A percentile compares a stretch with the other conserved stretches of the same genome.
Evolutionary conservation across 192 early-diverging fungal species (phyloP).

Genomic region (Dispira simplex): DNA sequence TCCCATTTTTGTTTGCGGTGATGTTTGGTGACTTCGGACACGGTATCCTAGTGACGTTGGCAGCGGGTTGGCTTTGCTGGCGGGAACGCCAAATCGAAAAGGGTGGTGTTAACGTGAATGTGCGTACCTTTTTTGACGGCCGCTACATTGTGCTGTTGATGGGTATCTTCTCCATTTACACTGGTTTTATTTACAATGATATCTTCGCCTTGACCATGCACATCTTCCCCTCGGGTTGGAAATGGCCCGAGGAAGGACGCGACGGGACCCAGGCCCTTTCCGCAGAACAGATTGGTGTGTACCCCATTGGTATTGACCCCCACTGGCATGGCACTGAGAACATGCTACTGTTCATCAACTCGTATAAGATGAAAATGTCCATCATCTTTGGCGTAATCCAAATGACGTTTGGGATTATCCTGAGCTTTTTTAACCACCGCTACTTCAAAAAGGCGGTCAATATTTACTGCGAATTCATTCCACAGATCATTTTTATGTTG

Average conservation of each 20-base stretch:
- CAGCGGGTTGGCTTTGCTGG: constrained; percentile 53
- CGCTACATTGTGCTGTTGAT: constrained; percentile 97
- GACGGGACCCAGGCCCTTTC: constrained; percentile 39
- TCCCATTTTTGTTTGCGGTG: constrained; percentile 99
- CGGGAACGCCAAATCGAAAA: constrained; percentile 70
- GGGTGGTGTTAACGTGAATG: constrained; percentile 48
- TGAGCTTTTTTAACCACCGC: constrained; percentile 80
- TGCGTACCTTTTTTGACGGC: constrained; percentile 75
- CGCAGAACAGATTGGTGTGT: constrained; percentile 44
- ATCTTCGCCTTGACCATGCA: constrained; percentile 76
- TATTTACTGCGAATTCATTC: constrained; percentile 78
- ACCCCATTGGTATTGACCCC: constrained; percentile 80
- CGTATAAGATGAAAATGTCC: constrained; percentile 99
- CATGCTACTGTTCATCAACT: constrained; percentile 88
- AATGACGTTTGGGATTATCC: constrained; percentile 87
- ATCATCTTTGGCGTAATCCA: constrained; percentile 93
- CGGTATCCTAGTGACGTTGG: constrained; percentile 70
- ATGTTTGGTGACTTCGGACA: constrained; percentile 99
- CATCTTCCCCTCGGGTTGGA: constrained; percentile 60
- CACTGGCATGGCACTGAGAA: constrained; percentile 93
- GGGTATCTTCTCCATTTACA: constrained; percentile 95
- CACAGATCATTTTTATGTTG: constrained; percentile 88
- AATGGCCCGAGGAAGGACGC: constrained; percentile 47
- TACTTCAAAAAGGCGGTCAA: constrained; percentile 71
- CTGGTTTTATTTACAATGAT: constrained; percentile 97